Evolutionary conservation across 208 protist species (phyloP), one percentile per base, ranked within the genome.

Genomic region (Naegleria gruberi): DNA sequence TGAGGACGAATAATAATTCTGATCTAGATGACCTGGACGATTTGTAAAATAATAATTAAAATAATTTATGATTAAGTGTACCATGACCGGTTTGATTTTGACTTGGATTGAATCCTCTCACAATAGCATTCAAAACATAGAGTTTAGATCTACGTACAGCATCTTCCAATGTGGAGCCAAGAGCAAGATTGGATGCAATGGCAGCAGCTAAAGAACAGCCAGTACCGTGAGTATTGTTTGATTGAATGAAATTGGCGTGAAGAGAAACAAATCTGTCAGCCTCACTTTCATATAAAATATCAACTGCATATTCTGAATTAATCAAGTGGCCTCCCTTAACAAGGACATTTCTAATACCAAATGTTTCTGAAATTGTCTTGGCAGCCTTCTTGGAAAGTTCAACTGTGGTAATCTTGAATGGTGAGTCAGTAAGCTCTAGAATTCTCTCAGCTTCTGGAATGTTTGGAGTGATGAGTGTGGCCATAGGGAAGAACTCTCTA

Each of bases 271-370:
- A 81, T 10, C 8, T 4, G 45, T 77, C 88, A 57, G 5, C 84
- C 41, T n/a, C 57, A 40, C 0, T 26, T 41, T 93, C 82, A 85
- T 77, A 91, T 26, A 91, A 81, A 5, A 94, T 91, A 89, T 94
- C 92, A 34, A 44, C 73, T 26, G 23, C 44, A 12, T 6, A 23
- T 19, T 44, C 3, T 34, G 10, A 23, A 42, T 40, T 42, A 34
- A n/a, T n/a, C n/a, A 92, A 87, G 90, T 93, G 92, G 41, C 91
- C 92, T 23, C 92, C 92, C 46, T 93, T 93, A 7, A 92, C 65
- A 8, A 93, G 82, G 41, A 93, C 91, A 89, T 91, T n/a, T 30
- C 42, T 17, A 15, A 87, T 26, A 15, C 44, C 77, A n/a, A 74
- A 74, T 46, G 42, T 44, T 44, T 81, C n/a, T 7, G 37, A 34